phyloP scores from a whole-genome alignment of 257 asterid species.

The Lycium barbarum region DNA sequence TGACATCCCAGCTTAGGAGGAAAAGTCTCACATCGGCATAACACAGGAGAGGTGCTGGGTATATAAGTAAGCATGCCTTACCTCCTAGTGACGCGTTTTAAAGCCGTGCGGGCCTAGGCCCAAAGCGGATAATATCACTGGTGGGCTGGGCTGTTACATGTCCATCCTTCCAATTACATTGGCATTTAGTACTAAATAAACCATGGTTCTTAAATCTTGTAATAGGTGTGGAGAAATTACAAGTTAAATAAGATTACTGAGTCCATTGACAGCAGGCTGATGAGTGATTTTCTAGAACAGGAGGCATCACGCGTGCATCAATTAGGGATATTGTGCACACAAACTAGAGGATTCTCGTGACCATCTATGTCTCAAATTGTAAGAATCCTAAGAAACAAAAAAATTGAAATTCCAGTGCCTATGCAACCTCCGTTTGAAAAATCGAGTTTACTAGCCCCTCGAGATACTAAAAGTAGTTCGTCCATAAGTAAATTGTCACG shows the following conservation, averaged over 20 bases:
- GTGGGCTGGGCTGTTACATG: no score
- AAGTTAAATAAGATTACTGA: conserved; percentile 25
- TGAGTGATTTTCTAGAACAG: conserved; percentile 22
- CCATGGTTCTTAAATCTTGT: not conserved
- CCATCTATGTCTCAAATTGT: conserved; percentile 29
- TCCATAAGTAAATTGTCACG: not conserved
- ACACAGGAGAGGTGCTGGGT: no score
- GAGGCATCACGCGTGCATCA: conserved; percentile 25
- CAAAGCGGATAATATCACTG: no score
- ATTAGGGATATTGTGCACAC: conserved; percentile 5
- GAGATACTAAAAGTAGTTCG: not conserved
- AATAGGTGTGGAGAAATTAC: conserved; percentile 26
- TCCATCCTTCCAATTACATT: not conserved
- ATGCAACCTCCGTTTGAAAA: conserved; percentile 20
- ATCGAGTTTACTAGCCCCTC: conserved; percentile 22
- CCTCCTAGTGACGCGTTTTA: no score
- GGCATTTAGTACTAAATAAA: not conserved
- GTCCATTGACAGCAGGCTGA: conserved; percentile 11
- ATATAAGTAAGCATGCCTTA: no score
- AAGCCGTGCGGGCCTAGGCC: no score
- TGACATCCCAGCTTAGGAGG: no score
- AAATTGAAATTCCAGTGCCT: conserved; percentile 5
- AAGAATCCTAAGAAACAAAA: not conserved
- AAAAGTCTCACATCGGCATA: no score
- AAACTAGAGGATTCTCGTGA: conserved; percentile 27